Evolutionary conservation across 1,284 basidiomycete genomes (phyloP).

Genomic region (Leccinum cinnamomeum): DNA sequence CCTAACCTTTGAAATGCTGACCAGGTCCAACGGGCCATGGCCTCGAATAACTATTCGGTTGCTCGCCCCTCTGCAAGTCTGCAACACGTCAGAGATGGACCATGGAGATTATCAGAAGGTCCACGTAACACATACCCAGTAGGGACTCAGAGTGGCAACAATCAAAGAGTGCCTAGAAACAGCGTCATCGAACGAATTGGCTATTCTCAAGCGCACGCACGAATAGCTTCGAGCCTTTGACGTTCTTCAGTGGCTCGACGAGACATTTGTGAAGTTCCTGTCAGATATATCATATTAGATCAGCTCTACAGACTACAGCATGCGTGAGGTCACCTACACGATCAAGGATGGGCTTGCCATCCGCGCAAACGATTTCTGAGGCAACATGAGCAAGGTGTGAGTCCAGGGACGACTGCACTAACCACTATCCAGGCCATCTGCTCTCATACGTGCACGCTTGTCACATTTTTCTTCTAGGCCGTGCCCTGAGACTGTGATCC

Average conservation of each 20-base stretch:
- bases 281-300: neutral
- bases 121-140: slow-evolving; percentile 18
- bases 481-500: slow-evolving; percentile 35
- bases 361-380: slow-evolving; percentile 26
- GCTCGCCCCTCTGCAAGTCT: slow-evolving; percentile 22
- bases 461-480: slow-evolving; percentile 27
- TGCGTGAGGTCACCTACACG: slow-evolving; percentile 12
- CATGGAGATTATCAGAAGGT: neutral
- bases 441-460: slow-evolving; percentile 24
- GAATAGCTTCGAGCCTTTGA: slow-evolving; percentile 23
- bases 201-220: slow-evolving; percentile 11
- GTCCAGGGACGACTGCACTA: neutral
- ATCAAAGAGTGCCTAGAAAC: slow-evolving; percentile 29
- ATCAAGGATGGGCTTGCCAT: slow-evolving; percentile 27
- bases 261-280: slow-evolving; percentile 26
- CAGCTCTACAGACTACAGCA: neutral
- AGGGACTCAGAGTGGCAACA: slow-evolving; percentile 35
- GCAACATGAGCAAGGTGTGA: slow-evolving; percentile 1
- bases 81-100: neutral
- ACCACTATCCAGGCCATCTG: slow-evolving; percentile 40
- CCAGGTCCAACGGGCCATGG: neutral
- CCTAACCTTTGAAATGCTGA: neutral
- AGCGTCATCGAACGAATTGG: slow-evolving; percentile 1
- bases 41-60: slow-evolving; percentile 15
- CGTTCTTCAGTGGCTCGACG: slow-evolving; percentile 19